Percentiles rank a stretch among this genome's conserved stretches.
Evolutionary conservation across 768 basidiomycete species (phyloP).

Genomic region (Leccinellum luteum): DNA sequence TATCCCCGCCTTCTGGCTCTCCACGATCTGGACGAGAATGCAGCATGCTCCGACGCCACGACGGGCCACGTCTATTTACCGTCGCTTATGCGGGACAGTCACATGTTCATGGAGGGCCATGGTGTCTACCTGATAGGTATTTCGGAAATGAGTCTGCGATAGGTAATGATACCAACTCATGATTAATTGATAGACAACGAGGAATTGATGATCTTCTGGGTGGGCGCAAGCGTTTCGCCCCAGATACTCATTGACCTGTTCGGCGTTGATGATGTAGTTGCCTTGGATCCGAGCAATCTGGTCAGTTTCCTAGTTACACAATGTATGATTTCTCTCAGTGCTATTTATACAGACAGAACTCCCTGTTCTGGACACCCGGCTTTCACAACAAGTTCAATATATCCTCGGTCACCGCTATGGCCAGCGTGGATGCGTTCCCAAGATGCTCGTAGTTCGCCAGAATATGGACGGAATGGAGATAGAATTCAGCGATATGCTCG

Average conservation of each 20-base stretch:
- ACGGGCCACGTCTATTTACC: slow-evolving; percentile 67
- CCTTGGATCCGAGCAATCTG: slow-evolving; percentile 59
- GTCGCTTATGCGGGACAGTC: slow-evolving; percentile 74
- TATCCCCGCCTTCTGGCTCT: slow-evolving; percentile 89
- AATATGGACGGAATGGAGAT: slow-evolving; percentile 91
- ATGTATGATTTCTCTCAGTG: neutral
- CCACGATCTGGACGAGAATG: slow-evolving; percentile 73
- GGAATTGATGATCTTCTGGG: slow-evolving; percentile 85
- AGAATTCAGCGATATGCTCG: slow-evolving; percentile 95
- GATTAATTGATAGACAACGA: slow-evolving; percentile 67
- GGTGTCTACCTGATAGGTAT: slow-evolving; percentile 93
- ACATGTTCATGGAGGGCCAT: slow-evolving; percentile 84
- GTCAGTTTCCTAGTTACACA: slow-evolving; percentile 40
- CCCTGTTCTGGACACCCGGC: slow-evolving; percentile 64
- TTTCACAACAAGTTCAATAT: slow-evolving; percentile 85
- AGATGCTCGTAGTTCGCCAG: slow-evolving; percentile 80
- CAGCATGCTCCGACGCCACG: slow-evolving; percentile 62
- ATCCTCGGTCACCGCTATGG: slow-evolving; percentile 68
- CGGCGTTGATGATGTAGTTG: slow-evolving; percentile 74
- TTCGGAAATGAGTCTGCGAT: slow-evolving; percentile 20
- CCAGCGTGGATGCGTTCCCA: slow-evolving; percentile 53
- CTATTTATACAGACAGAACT: slow-evolving; percentile 53
- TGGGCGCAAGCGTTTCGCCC: slow-evolving; percentile 79
- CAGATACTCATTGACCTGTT: slow-evolving; percentile 82
- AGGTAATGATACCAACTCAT: slow-evolving; percentile 14